A percentile compares a stretch with the other conserved stretches of the same genome.
These are phyloP conservation scores for Nicotiana tomentosiformis DNA, from an alignment of 257 asterid species.

Conservation along the genomic window DNA sequence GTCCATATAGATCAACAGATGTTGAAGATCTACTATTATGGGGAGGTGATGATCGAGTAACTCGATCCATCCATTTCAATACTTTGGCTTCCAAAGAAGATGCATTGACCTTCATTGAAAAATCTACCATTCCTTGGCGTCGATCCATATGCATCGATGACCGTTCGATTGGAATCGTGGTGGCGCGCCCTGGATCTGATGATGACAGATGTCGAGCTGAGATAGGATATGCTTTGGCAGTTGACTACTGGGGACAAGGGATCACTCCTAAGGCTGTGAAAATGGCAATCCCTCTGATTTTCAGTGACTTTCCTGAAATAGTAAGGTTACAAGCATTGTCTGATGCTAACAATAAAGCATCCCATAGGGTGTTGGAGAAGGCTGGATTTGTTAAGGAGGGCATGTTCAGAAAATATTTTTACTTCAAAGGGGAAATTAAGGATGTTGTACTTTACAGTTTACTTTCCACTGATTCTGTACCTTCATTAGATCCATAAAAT, in stretches of 20 bases:
- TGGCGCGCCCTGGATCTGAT: constrained; percentile 25
- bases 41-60: constrained; percentile 54
- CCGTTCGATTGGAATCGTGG: constrained; percentile 30
- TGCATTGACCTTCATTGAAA: constrained; percentile 35
- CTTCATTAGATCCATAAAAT: constrained; percentile 5
- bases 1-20: constrained; percentile 31
- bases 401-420: constrained; percentile 30
- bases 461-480: constrained; percentile 18
- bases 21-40: constrained; percentile 38
- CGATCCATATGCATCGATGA: constrained; percentile 43
- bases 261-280: constrained; percentile 31
- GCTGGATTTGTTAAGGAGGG: constrained; percentile 44
- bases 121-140: constrained; percentile 44
- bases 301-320: constrained; percentile 27
- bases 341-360: constrained; percentile 30
- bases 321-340: constrained; percentile 34
- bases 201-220: constrained; percentile 36
- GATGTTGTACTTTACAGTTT: constrained; percentile 38
- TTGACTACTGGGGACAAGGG: constrained; percentile 44
- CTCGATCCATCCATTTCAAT: constrained; percentile 20
- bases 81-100: constrained; percentile 36
- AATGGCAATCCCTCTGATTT: constrained; percentile 30
- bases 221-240: constrained; percentile 35
- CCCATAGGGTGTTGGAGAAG: constrained; percentile 43
- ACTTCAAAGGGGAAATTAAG: constrained; percentile 29